Evolutionary conservation across 768 basidiomycete species (phyloP).

Genomic region (Psilocybe tampanensis): DNA sequence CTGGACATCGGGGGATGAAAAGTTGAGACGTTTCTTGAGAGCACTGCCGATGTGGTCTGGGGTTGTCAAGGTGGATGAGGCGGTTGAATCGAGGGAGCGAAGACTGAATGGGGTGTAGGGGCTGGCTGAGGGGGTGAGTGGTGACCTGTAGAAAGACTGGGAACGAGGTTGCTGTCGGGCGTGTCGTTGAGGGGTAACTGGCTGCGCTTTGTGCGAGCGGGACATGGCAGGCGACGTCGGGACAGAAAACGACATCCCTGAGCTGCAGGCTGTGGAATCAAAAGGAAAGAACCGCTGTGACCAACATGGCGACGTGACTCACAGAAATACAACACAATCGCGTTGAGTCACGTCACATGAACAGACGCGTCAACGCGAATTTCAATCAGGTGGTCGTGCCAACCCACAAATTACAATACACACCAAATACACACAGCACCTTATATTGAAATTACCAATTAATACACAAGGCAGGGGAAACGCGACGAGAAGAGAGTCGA

Average conservation of each 20-base stretch:
- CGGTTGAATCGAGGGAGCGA: constrained; percentile 59
- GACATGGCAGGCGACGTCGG: constrained; percentile 49
- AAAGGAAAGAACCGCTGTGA: constrained; percentile 28
- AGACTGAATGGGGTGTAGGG: constrained; percentile 75
- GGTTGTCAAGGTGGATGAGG: constrained; percentile 58
- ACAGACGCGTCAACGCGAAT: constrained; percentile 16
- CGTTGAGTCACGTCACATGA: constrained; percentile 30
- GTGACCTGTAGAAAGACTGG: constrained; percentile 55
- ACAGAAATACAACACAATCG: constrained; percentile 16
- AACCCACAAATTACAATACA: not conserved
- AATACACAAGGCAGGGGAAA: no score
- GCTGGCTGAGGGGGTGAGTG: constrained; percentile 59
- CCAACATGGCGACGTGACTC: constrained; percentile 23
- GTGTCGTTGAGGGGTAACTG: constrained; percentile 69
- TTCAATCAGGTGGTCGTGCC: constrained; percentile 7
- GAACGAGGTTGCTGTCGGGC: constrained; percentile 47
- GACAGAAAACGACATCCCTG: constrained; percentile 41
- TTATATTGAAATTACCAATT: no score
- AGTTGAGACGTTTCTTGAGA: constrained; percentile 41
- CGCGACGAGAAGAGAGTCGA: no score
- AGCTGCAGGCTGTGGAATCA: constrained; percentile 15
- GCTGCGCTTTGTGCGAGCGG: constrained; percentile 44
- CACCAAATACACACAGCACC: not conserved
- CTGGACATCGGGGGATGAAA: constrained; percentile 47
- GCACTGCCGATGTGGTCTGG: constrained; percentile 49